Evolutionary conservation across 1,284 basidiomycete species (phyloP), one percentile per base, ranked within the genome.

Genomic region (Ustilago bromivora): DNA sequence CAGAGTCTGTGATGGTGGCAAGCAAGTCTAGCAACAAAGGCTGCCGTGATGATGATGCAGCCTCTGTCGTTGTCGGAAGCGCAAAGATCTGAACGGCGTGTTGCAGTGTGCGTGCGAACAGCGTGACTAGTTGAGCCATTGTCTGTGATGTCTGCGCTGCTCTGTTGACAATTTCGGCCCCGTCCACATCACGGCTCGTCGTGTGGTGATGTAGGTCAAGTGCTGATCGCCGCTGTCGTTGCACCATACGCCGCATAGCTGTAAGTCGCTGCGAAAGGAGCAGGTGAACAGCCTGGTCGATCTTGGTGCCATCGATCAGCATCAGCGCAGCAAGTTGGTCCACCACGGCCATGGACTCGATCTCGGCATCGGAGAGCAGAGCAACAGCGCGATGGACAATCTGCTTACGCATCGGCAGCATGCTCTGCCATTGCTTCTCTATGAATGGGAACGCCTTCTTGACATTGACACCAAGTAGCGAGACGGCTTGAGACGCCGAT

Each of bases 381-480:
- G 61, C 47, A 2, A 78, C 59, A 8, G 78, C 75, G 31, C 78
- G 46, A 19, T 74, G 63, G 0, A 80, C 54, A 32, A 80, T 75
- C 40, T 80, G 78, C 57, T 80, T 78, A 36, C 74, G 71, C 80
- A 81, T 81, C 4, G 78, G 80, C 13, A 65, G 54, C 62, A 81
- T 72, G 51, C 67, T 71, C 35, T 71, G 69, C 75, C 71, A 78
- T 23, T 81, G 80, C 64, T 76, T 74, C 41, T 76, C 75, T 53
- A 80, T 76, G 69, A 80, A 81, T 2, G 80, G 80, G 35, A 81
- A 81, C 1, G 57, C 57, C 11, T 66, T 59, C 60, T 71, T 68
- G 61, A 80, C 71, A 28, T 77, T 69, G 57, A 77, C 66, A 10
- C 54, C 56, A 41, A 72, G 66, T 60, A 67, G 32, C 23, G 66